Evolutionary conservation across 2,329 filamentous ascomycete genomes (phyloP).

Genomic region (Neophaeococcomyces mojaviensis): DNA sequence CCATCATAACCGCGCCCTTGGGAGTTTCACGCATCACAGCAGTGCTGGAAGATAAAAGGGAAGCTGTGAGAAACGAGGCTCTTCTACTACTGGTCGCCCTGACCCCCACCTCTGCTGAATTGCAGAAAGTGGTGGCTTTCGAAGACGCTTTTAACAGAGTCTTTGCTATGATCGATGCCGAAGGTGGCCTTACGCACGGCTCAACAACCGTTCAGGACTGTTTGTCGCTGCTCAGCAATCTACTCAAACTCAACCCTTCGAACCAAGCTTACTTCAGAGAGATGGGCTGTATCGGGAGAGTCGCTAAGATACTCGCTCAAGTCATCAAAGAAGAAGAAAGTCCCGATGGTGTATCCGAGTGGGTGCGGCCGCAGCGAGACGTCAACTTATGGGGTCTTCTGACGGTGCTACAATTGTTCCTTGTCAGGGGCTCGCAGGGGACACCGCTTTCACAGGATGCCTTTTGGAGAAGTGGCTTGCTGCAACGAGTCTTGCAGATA

Average conservation of each 20-base stretch:
- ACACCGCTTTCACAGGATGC: conserved; percentile 76
- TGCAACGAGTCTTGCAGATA: conserved; percentile 71
- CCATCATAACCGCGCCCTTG: conserved; percentile 78
- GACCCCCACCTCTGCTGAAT: conserved; percentile 75
- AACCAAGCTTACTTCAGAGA: conserved; percentile 94
- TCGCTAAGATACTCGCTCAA: conserved; percentile 61
- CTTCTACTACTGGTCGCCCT: conserved; percentile 80
- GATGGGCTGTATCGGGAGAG: conserved; percentile 68
- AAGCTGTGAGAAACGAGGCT: conserved; percentile 79
- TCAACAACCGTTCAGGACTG: conserved; percentile 88
- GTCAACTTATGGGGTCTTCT: conserved; percentile 89
- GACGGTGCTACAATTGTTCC: conserved; percentile 77
- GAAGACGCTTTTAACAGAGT: conserved; percentile 86
- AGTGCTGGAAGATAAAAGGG: conserved; percentile 73
- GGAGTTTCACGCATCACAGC: conserved; percentile 81
- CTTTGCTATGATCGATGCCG: conserved; percentile 71
- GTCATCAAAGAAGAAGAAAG: conserved; percentile 46
- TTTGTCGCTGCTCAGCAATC: conserved; percentile 79
- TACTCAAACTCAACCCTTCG: conserved; percentile 76
- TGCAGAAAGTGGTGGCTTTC: conserved; percentile 93
- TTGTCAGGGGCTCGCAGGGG: conserved; percentile 70
- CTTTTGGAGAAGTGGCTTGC: conserved; percentile 75
- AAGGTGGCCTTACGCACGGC: conserved; percentile 75
- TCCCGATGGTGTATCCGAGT: conserved; percentile 58
- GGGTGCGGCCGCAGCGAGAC: conserved; percentile 70